phyloP scores from a whole-genome alignment of 441 rosid genomes.

The Corymbia citriodora region DNA sequence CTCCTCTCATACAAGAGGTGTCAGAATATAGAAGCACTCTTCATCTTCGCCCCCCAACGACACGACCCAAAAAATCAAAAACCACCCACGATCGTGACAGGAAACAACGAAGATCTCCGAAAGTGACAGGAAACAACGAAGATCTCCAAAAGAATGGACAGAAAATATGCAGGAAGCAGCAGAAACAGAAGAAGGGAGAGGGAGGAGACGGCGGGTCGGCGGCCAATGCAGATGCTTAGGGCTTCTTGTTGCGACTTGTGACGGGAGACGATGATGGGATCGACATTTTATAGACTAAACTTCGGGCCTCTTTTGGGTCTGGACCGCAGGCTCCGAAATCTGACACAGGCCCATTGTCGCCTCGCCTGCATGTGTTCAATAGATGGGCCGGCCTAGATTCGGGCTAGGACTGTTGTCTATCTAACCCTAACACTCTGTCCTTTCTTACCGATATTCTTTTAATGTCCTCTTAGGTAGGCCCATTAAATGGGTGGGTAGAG shows the following conservation, averaged over 20 bases:
- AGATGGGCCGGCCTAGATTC: background rate
- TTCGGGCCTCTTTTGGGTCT: background rate
- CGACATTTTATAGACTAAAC: background rate
- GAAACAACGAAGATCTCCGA: background rate
- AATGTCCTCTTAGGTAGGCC: no score
- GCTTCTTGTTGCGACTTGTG: background rate
- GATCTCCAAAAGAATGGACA: background rate
- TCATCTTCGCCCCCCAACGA: background rate
- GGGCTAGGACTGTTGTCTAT: background rate
- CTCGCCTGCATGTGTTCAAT: background rate
- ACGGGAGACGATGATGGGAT: rapidly evolving
- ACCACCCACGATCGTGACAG: background rate
- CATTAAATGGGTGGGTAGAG: rapidly evolving
- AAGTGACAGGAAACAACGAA: background rate
- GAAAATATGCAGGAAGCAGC: background rate
- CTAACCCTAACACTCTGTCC: background rate
- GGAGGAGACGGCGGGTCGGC: background rate
- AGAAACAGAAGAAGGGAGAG: background rate
- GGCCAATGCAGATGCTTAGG: background rate
- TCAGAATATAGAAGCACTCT: background rate
- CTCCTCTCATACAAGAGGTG: background rate
- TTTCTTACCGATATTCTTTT: background rate
- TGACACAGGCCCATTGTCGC: background rate
- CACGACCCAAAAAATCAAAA: background rate
- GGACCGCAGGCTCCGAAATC: background rate